Evolutionary conservation across 2,329 filamentous ascomycete genomes (phyloP).

Genomic region (Cyphellophora attinorum): DNA sequence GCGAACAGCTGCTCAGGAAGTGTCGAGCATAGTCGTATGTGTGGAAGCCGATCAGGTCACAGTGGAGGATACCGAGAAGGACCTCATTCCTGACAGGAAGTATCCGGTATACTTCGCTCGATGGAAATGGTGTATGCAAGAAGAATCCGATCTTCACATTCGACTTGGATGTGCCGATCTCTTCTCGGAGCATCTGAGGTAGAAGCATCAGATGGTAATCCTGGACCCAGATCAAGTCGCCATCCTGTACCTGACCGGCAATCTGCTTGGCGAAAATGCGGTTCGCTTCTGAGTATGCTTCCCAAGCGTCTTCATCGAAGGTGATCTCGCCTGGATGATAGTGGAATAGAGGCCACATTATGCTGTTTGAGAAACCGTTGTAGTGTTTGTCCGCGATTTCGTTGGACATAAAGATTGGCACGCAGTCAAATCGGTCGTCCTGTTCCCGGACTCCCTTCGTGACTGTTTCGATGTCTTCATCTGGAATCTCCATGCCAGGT

Average conservation of each 20-base stretch:
- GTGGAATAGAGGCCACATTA: conserved; percentile 97
- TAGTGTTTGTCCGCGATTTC: conserved; percentile 92
- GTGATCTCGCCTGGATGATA: conserved; percentile 98
- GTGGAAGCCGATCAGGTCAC: conserved; percentile 94
- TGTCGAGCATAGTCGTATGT: conserved; percentile 98
- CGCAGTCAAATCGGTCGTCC: conserved; percentile 54
- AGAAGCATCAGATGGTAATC: conserved; percentile 98
- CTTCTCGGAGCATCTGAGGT: conserved; percentile 87
- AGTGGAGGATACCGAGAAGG: conserved; percentile 77
- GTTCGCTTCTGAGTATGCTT: conserved; percentile 88
- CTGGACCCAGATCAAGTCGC: conserved; percentile 94
- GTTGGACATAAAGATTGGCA: conserved; percentile 88
- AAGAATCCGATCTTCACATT: conserved; percentile 99
- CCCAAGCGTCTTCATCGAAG: conserved; percentile 91
- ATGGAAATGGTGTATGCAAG: conserved; percentile 92
- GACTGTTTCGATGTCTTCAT: conserved; percentile 66
- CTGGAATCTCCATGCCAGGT: conserved; percentile 86
- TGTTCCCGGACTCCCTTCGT: conserved; percentile 73
- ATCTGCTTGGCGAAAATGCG: conserved; percentile 83
- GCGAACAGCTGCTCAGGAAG: conserved; percentile 92
- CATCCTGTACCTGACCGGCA: conserved; percentile 78
- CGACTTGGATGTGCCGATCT: conserved; percentile 69
- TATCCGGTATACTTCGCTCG: conserved; percentile 93
- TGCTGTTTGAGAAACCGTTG: conserved; percentile 96
- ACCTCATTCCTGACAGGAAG: conserved; percentile 85